Evolutionary conservation across 2,329 filamentous ascomycete genomes (phyloP), one percentile per base, ranked within the genome.

Genomic region (Colletotrichum nymphaeae): DNA sequence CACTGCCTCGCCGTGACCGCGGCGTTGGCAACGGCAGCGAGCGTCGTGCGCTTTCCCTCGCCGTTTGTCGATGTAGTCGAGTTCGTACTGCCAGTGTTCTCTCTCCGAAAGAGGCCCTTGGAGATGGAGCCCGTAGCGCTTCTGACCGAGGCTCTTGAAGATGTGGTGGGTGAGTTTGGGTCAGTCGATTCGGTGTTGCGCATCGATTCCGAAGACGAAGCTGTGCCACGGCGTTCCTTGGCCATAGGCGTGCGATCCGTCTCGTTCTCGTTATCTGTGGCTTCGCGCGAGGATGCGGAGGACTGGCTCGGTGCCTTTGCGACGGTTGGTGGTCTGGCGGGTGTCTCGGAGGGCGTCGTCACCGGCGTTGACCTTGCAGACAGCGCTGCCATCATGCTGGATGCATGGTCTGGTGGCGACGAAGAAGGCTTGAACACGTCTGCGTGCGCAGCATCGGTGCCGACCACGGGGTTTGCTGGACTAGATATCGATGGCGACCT

Each of bases 301-400:
- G 88, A 89, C n/a, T 84, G 83, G 69, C 84, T 88, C 16, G 85
- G 83, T 26, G 79, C 77, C 60, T 84, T 84, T 4, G 83, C 82
- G 4, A 81, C 76, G 12, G 82, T 83, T 72, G 81, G 84, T 32
- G 78, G 79, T 74, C 81, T 83, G 70, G 73, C 79, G 71, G 77
- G 82, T 56, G 75, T 81, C 64, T 78, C 84, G 75, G 76, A 80
- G 55, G 78, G 84, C 69, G 87, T 86, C 14, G 84, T 84, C 7
- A 82, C 79, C 1, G 90, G 88, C 1, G 90, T 87, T 1, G 92
- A 90, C 22, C 89, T 86, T 22, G 86, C 88, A n/a, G 93, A 91
- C 52, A 94, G 85, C 52, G 90, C 91, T 67, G 92, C 92, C 87
- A 95, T 94, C 30, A 89, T 86, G 75, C 86, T 89, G 26, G 88